Percentiles rank a stretch among this genome's conserved stretches.
These are phyloP conservation scores for Rhodotorula sp. DNA, from an alignment of 1,284 basidiomycete species.

Conservation along the genomic window DNA sequence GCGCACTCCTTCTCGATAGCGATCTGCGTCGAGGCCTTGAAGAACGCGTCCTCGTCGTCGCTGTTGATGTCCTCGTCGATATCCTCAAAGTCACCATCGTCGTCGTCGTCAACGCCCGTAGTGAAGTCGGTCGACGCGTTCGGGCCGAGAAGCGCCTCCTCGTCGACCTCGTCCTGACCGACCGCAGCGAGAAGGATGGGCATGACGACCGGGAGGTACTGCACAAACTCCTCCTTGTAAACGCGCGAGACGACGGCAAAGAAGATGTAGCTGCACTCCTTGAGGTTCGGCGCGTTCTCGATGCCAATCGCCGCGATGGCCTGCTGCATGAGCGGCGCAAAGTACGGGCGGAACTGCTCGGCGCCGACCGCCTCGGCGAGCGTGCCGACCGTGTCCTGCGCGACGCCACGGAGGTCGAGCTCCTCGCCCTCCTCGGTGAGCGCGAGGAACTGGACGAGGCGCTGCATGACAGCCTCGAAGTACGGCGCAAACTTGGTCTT, in stretches of 20 bases:
- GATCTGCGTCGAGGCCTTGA: slow-evolving; percentile 79
- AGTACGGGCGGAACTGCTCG: slow-evolving; percentile 93
- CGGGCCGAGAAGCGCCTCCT: slow-evolving; percentile 52
- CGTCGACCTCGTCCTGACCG: slow-evolving; percentile 64
- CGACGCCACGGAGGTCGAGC: slow-evolving; percentile 88
- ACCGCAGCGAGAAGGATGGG: slow-evolving; percentile 83
- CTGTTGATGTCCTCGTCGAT: slow-evolving; percentile 78
- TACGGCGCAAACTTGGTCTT: slow-evolving; percentile 90
- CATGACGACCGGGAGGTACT: slow-evolving; percentile 82
- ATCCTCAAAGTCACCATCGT: slow-evolving; percentile 57
- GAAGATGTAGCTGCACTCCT: slow-evolving; percentile 98
- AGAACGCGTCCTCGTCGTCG: slow-evolving; percentile 70
- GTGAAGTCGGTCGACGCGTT: slow-evolving; percentile 61
- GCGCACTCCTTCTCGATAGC: slow-evolving; percentile 99
- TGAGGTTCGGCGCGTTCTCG: slow-evolving; percentile 76
- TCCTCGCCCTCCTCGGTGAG: slow-evolving; percentile 85
- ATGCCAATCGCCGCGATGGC: slow-evolving; percentile 89
- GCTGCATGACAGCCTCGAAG: slow-evolving; percentile 89
- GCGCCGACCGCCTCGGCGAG: slow-evolving; percentile 96
- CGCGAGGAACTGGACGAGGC: slow-evolving; percentile 80
- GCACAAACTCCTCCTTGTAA: slow-evolving; percentile 90
- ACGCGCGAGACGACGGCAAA: slow-evolving; percentile 97
- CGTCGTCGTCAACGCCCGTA: slow-evolving; percentile 59
- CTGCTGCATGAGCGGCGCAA: slow-evolving; percentile 92
- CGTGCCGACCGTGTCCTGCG: slow-evolving; percentile 97